Percentiles rank a stretch among this genome's conserved stretches.
Conservation (phyloP, 2,329 filamentous ascomycete genomes). For the Atkinsonella hypoxylon region DNA sequence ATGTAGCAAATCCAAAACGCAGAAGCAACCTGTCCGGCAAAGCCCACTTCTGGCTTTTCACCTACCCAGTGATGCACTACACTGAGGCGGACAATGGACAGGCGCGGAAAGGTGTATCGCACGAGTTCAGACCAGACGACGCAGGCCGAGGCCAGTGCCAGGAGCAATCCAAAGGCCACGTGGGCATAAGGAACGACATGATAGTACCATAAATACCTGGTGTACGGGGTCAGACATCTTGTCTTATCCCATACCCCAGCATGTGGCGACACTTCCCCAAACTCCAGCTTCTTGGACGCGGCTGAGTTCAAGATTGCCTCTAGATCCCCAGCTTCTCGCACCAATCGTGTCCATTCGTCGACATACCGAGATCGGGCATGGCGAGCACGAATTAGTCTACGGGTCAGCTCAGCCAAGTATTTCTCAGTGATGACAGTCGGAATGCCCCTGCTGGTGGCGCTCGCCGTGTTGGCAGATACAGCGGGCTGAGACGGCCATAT, state of each 20-base stretch:
- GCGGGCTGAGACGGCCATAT: slow-evolving; percentile 49
- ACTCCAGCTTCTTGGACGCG: slow-evolving; percentile 68
- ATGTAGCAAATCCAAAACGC: slow-evolving; percentile 91
- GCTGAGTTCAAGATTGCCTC: slow-evolving; percentile 78
- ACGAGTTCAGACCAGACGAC: slow-evolving; percentile 92
- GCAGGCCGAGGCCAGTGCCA: slow-evolving; percentile 64
- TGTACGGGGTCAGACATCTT: slow-evolving; percentile 63
- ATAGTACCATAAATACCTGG: slow-evolving; percentile 67
- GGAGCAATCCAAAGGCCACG: slow-evolving; percentile 51
- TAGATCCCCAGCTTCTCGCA: slow-evolving; percentile 60
- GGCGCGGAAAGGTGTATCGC: slow-evolving; percentile 63
- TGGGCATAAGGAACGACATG: slow-evolving; percentile 59
- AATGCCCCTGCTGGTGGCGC: slow-evolving; percentile 35
- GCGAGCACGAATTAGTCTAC: slow-evolving; percentile 67
- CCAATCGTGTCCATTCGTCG: slow-evolving; percentile 73
- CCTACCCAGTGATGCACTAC: slow-evolving; percentile 67
- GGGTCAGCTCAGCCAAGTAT: slow-evolving; percentile 81
- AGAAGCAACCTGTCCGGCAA: slow-evolving; percentile 75
- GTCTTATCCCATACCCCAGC: slow-evolving; percentile 41
- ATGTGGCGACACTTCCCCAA: slow-evolving; percentile 47
- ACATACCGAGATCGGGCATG: slow-evolving; percentile 75
- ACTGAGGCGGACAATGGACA: slow-evolving; percentile 57
- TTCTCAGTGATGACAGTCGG: slow-evolving; percentile 85
- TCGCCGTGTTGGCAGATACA: slow-evolving; percentile 26
- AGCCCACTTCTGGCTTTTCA: slow-evolving; percentile 64